Evolutionary conservation across 768 basidiomycete species (phyloP).

Genomic region (Rhizopogon vinicolor): DNA sequence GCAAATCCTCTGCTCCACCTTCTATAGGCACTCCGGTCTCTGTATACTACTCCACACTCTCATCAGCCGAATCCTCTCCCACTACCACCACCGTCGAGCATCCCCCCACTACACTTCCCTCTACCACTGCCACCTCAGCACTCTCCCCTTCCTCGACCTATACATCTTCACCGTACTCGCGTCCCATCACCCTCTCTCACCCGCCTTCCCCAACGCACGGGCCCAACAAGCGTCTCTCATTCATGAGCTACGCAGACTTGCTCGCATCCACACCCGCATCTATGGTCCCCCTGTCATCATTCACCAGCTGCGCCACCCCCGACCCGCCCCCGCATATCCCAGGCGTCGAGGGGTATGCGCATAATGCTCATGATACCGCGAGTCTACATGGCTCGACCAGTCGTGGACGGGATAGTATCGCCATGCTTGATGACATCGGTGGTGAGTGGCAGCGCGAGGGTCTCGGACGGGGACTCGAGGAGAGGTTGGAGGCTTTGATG

Average conservation of each 20-base stretch:
- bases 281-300: slow-evolving; percentile 64
- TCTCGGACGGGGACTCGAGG: slow-evolving; percentile 76
- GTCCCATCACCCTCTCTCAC: slow-evolving; percentile 20
- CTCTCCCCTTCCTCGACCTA: slow-evolving; percentile 22
- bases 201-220: slow-evolving; percentile 45
- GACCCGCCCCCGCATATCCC: slow-evolving; percentile 76
- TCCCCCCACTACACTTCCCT: slow-evolving; percentile 18
- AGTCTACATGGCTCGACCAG: slow-evolving; percentile 24
- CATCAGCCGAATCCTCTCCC: slow-evolving; percentile 35
- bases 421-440: slow-evolving; percentile 57
- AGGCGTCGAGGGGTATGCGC: slow-evolving; percentile 44
- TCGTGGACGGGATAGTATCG: slow-evolving; percentile 37
- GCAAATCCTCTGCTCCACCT: slow-evolving; percentile 16
- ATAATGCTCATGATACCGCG: slow-evolving; percentile 18
- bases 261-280: slow-evolving; percentile 73
- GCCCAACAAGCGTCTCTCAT: slow-evolving; percentile 71
- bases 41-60: slow-evolving; percentile 39
- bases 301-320: slow-evolving; percentile 57
- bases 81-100: slow-evolving; percentile 32
- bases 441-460: slow-evolving; percentile 90
- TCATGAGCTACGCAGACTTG: slow-evolving; percentile 86
- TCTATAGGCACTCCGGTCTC: slow-evolving; percentile 45
- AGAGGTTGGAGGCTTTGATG: slow-evolving; percentile 66
- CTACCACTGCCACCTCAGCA: slow-evolving; percentile 7
- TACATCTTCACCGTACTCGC: slow-evolving; percentile 20